phyloP scores from a whole-genome alignment of 2,329 filamentous ascomycete species.

The Endocalyx cinctus region DNA sequence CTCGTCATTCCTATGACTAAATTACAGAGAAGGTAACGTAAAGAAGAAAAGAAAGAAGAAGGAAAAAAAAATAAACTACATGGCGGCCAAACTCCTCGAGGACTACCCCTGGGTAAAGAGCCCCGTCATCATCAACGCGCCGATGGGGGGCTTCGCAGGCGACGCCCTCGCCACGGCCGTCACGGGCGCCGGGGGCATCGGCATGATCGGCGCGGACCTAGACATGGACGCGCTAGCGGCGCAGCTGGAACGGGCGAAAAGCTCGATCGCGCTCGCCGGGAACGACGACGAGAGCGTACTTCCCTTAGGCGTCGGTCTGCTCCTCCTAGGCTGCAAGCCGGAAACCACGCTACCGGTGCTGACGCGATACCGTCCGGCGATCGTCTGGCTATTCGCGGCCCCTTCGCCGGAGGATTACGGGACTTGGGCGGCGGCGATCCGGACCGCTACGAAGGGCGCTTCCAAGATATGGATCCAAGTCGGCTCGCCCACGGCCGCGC shows the following conservation, averaged over 20 bases:
- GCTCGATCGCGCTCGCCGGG: not conserved
- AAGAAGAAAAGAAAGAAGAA: too few relatives aligned
- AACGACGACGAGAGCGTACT: not conserved
- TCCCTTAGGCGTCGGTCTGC: conserved; percentile 1
- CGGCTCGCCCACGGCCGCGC: conserved; percentile 42
- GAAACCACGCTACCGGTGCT: conserved; percentile 24
- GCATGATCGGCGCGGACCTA: conserved; percentile 3
- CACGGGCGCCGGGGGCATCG: conserved; percentile 4
- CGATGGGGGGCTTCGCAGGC: conserved; percentile 5
- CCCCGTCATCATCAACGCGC: conserved; percentile 2
- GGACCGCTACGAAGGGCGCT: conserved; percentile 27
- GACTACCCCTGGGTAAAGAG: conserved; percentile 4
- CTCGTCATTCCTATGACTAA: too few relatives aligned
- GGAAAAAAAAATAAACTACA: conserved; percentile 1
- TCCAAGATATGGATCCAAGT: conserved; percentile 51
- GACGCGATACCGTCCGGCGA: conserved; percentile 18
- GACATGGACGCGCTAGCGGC: conserved; percentile 1
- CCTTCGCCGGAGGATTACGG: conserved; percentile 1
- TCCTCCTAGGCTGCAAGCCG: conserved; percentile 27
- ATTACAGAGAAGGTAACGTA: too few relatives aligned
- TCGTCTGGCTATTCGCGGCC: conserved; percentile 11
- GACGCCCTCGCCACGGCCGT: conserved; percentile 3
- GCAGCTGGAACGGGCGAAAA: not conserved
- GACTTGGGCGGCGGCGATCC: conserved; percentile 21
- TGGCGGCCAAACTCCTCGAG: conserved; percentile 1